Percentiles rank a stretch among this genome's conserved stretches.
These are phyloP conservation scores for Malassezia equina DNA, from an alignment of 1,284 basidiomycete species.

Conservation along the genomic window DNA sequence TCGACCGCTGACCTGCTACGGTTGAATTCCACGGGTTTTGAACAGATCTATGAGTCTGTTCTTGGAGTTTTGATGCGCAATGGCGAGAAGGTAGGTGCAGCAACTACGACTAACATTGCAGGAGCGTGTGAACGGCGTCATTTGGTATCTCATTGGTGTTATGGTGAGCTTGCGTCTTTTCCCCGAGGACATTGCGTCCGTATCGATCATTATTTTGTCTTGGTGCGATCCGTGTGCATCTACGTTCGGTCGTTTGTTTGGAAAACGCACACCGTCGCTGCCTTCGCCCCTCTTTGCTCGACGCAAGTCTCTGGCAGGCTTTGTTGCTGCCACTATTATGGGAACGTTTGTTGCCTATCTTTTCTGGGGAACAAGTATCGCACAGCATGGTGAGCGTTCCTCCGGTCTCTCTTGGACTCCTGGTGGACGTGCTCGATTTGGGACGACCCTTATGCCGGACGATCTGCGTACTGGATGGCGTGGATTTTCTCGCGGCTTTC, in stretches of 20 bases:
- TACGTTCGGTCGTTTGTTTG: constrained; percentile 77
- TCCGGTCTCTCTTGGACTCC: constrained; percentile 35
- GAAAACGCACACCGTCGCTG: constrained; percentile 64
- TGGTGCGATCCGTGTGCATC: constrained; percentile 96
- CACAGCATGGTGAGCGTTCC: constrained; percentile 23
- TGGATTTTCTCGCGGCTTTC: constrained; percentile 24
- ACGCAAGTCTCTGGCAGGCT: constrained; percentile 80
- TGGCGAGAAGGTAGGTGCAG: constrained; percentile 62
- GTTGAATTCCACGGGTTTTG: constrained; percentile 62
- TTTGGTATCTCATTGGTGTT: constrained; percentile 91
- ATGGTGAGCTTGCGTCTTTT: constrained; percentile 63
- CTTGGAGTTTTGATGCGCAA: constrained; percentile 89
- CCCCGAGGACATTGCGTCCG: constrained; percentile 44
- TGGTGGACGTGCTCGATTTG: constrained; percentile 20
- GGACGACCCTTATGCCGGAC: constrained; percentile 25
- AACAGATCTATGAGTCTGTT: constrained; percentile 62
- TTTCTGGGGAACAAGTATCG: constrained; percentile 60
- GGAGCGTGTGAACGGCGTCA: constrained; percentile 58
- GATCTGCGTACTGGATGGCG: constrained; percentile 27
- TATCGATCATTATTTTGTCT: constrained; percentile 56
- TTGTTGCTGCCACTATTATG: constrained; percentile 69
- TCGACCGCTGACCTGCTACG: constrained; percentile 68
- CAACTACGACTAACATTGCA: background rate
- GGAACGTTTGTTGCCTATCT: constrained; percentile 63
- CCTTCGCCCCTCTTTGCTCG: constrained; percentile 67